Conservation (phyloP, 257 asterid genomes). For the Lantana camara region DNA sequence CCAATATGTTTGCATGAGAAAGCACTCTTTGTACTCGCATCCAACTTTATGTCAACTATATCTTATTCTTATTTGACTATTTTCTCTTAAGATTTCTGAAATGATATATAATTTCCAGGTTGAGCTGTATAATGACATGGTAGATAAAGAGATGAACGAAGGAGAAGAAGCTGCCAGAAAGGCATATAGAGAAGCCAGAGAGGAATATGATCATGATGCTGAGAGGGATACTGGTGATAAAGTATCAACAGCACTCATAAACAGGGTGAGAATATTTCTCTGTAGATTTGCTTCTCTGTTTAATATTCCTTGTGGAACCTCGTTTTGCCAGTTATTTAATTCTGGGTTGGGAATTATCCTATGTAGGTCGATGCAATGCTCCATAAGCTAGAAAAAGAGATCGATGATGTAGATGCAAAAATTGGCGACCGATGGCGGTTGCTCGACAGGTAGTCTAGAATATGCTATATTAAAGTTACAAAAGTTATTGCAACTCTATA, state of each 20-base stretch:
- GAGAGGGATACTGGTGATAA: slow-evolving; percentile 69
- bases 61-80: background rate
- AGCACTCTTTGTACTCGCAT: no score
- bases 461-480: slow-evolving; percentile 16
- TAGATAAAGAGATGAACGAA: slow-evolving; percentile 74
- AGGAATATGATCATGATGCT: slow-evolving; percentile 59
- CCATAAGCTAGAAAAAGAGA: slow-evolving; percentile 95
- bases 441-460: slow-evolving; percentile 83
- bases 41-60: background rate
- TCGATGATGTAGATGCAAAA: slow-evolving; percentile 92
- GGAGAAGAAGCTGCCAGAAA: slow-evolving; percentile 75
- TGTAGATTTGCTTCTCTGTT: no score
- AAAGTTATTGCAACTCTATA: background rate
- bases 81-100: background rate
- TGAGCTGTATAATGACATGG: slow-evolving; percentile 84
- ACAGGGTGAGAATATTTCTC: slow-evolving; percentile 61
- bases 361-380: slow-evolving; percentile 95
- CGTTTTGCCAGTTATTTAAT: slow-evolving; percentile 16
- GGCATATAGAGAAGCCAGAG: slow-evolving; percentile 90
- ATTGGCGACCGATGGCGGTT: slow-evolving; percentile 92
- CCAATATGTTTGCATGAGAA: no score
- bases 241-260: slow-evolving; percentile 87
- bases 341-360: slow-evolving; percentile 25
- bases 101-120: slow-evolving; percentile 53
- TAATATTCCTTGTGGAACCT: slow-evolving; percentile 13